Percentiles rank a stretch among this genome's conserved stretches.
phyloP scores from a whole-genome alignment of 2,329 filamentous ascomycete species.

The Elsinoe ampelina region DNA sequence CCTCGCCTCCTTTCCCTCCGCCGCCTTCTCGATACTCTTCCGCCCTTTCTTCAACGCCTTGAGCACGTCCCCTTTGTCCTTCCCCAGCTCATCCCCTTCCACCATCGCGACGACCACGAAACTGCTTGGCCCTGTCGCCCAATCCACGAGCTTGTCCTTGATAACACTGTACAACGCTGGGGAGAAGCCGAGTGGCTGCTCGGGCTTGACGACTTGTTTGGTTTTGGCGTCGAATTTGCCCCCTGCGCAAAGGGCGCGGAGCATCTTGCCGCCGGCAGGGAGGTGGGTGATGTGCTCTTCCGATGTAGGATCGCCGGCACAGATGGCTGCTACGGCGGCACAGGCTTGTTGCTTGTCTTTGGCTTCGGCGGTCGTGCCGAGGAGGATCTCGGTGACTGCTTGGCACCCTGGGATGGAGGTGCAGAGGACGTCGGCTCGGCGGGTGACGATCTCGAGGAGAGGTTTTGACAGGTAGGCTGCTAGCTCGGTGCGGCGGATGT shows the following conservation, averaged over 20 bases:
- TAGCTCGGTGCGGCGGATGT: constrained; percentile 65
- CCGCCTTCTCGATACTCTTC: constrained; percentile 59
- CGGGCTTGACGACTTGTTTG: constrained; percentile 59
- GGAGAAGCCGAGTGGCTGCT: constrained; percentile 72
- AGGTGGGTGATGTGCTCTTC: constrained; percentile 53
- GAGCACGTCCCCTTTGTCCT: constrained; percentile 55
- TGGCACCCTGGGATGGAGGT: constrained; percentile 77
- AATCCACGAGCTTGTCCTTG: constrained; percentile 62
- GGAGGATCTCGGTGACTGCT: constrained; percentile 71
- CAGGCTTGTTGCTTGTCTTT: constrained; percentile 43
- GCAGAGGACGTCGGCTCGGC: constrained; percentile 58
- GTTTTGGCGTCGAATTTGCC: constrained; percentile 71
- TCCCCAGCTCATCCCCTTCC: constrained; percentile 57
- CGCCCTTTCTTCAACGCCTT: constrained; percentile 64
- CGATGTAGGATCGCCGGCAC: constrained; percentile 30
- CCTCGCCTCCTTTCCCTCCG: constrained; percentile 37
- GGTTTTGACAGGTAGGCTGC: constrained; percentile 63
- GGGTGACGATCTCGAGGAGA: constrained; percentile 63
- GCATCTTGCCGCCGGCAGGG: constrained; percentile 64
- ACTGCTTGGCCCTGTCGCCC: constrained; percentile 78
- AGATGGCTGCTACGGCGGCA: constrained; percentile 49
- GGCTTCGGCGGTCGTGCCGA: constrained; percentile 58
- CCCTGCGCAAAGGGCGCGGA: constrained; percentile 84
- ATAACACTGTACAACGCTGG: constrained; percentile 74
- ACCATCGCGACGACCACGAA: constrained; percentile 78